Evolutionary conservation across 225 moss, liverwort and hornwort species (phyloP), one percentile per base, ranked within the genome.

Genomic region (Asterella californica): DNA sequence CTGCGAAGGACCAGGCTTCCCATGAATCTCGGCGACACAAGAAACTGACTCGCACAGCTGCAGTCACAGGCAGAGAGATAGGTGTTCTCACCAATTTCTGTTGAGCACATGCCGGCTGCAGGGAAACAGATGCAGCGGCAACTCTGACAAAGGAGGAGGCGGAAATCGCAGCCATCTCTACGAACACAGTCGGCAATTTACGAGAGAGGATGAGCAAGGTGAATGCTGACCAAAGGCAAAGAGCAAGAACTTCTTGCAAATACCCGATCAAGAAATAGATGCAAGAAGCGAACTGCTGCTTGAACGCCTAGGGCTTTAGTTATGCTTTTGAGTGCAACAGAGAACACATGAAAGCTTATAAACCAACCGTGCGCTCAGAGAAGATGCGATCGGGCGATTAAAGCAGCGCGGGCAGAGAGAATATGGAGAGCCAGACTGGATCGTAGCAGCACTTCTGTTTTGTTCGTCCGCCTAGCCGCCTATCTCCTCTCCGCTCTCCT

Each of bases 91-190:
- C 75, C 69, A 42, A 64, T 73, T 72, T 81, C 73, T 81, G 78
- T 46, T 68, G 64, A 10, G 33, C 4, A 38, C 54, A 81, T 70
- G 77, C 30, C 38, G 74, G 65, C 78, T 75, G 65, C 45, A 74
- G 18, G n/a, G 84, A 78, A 60, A 45, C 73, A 0, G 72, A 73
- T 67, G 81, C 81, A 66, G 78, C 45, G 34, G 72, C 57, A 74
- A 60, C 73, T 52, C 45, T 59, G 5, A 68, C 55, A 18, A 74
- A 25, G 3, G 75, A 75, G 5, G 72, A 30, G 22, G 78, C 84
- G 62, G 84, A 78, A 78, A 81, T 65, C 7, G 81, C 78, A 57
- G 84, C 84, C 84, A 84, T 84, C 19, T 80, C 80, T 70, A 21
- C 78, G 27, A 34, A 25, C 48, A 72, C 69, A 2, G 64, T 47